A percentile compares a stretch with the other conserved stretches of the same genome.
These are phyloP conservation scores for Cercospora zeae-maydis DNA, from an alignment of 2,329 filamentous ascomycete species.

Conservation along the genomic window DNA sequence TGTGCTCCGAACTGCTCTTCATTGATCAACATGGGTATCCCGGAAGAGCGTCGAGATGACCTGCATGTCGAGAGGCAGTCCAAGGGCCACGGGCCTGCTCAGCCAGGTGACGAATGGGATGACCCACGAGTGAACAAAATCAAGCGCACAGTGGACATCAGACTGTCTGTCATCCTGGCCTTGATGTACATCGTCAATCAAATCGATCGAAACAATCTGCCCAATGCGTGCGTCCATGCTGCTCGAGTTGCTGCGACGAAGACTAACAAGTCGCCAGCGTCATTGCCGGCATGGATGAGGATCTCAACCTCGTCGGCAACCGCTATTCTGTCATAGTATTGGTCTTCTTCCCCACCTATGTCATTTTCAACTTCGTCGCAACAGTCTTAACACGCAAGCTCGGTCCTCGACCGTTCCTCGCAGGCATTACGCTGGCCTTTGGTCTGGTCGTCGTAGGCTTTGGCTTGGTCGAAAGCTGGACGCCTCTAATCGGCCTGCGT, in stretches of 20 bases:
- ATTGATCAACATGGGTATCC: background rate
- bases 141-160: slow-evolving; percentile 12
- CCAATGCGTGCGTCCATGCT: slow-evolving; percentile 8
- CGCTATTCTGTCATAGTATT: slow-evolving; percentile 28
- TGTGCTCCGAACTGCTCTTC: background rate
- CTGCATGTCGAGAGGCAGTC: background rate
- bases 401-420: slow-evolving; percentile 52
- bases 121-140: slow-evolving; percentile 13
- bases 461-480: slow-evolving; percentile 22
- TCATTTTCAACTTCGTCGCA: slow-evolving; percentile 57
- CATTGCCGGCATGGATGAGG: slow-evolving; percentile 44
- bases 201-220: slow-evolving; percentile 15
- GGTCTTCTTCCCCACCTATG: slow-evolving; percentile 43
- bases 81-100: background rate
- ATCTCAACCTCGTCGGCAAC: slow-evolving; percentile 44
- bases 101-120: slow-evolving; percentile 4
- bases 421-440: slow-evolving; percentile 52
- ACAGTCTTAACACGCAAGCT: slow-evolving; percentile 39
- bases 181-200: slow-evolving; percentile 15
- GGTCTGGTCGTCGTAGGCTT: slow-evolving; percentile 6
- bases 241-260: background rate
- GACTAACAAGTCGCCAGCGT: background rate
- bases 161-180: slow-evolving; percentile 6
- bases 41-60: background rate
- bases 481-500: slow-evolving; percentile 36